Evolutionary conservation across 192 early-diverging fungal species (phyloP).

Genomic region (Fimicolochytrium jonesii): DNA sequence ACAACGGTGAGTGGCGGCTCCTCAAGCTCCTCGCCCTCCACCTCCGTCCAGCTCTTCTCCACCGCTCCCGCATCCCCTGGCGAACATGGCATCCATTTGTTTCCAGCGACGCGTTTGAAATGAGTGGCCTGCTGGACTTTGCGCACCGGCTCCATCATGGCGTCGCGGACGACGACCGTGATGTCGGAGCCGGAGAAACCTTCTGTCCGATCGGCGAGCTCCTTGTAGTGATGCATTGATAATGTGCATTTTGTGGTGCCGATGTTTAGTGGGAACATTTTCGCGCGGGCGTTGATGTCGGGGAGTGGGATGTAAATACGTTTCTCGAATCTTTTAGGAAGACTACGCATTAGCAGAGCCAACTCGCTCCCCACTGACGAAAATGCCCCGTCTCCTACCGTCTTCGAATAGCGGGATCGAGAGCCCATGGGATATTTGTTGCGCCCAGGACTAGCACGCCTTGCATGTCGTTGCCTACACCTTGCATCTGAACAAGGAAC

Average conservation of each 20-base stretch:
- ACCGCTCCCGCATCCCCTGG: conserved; percentile 83
- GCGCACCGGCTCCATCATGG: conserved; percentile 94
- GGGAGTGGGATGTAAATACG: conserved; percentile 98
- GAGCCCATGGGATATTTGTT: conserved; percentile 95
- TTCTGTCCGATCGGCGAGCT: conserved; percentile 77
- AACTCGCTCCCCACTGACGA: background rate
- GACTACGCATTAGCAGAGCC: background rate
- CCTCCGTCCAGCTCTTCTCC: conserved; percentile 86
- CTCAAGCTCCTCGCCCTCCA: conserved; percentile 78
- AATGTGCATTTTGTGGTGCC: conserved; percentile 87
- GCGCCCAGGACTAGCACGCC: conserved; percentile 95
- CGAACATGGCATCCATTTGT: conserved; percentile 89
- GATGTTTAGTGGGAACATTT: conserved; percentile 91
- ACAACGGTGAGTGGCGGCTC: conserved; percentile 82
- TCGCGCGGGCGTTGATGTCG: conserved; percentile 76
- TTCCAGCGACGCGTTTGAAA: conserved; percentile 69
- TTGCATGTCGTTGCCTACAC: conserved; percentile 91
- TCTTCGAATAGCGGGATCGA: conserved; percentile 90
- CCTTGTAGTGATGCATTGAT: conserved; percentile 62
- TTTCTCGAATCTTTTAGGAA: conserved; percentile 77
- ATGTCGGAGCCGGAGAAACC: conserved; percentile 98
- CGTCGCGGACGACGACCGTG: conserved; percentile 88
- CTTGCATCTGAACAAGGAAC: conserved; percentile 98
- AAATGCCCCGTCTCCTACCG: conserved; percentile 42
- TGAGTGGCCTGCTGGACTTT: conserved; percentile 94